A percentile compares a stretch with the other conserved stretches of the same genome.
These are phyloP conservation scores for Hyphopichia burtonii DNA, from an alignment of 1,139 yeast genomes.

Conservation along the genomic window DNA sequence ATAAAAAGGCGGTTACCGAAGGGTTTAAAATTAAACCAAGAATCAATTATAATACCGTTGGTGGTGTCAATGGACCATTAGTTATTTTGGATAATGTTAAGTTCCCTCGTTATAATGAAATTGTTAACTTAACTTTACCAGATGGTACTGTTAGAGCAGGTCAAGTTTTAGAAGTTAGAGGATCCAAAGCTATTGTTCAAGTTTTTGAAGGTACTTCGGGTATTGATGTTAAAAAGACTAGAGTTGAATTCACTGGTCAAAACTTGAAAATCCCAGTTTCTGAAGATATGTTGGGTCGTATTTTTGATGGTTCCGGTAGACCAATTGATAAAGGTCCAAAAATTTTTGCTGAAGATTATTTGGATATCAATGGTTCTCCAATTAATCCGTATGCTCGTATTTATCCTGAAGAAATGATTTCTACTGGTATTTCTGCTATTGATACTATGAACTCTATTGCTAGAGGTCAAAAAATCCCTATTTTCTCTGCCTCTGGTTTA, in stretches of 20 bases:
- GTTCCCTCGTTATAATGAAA: conserved; percentile 94
- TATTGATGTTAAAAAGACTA: conserved; percentile 94
- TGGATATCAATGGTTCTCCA: conserved; percentile 98
- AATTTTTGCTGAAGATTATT: conserved; percentile 96
- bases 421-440: conserved; percentile 97
- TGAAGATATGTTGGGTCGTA: conserved; percentile 96
- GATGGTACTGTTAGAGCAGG: conserved; percentile 95
- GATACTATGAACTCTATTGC: conserved; percentile 99
- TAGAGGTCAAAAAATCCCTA: conserved; percentile 99
- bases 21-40: conserved; percentile 91
- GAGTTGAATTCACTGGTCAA: conserved; percentile 96
- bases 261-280: conserved; percentile 91
- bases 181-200: conserved; percentile 95
- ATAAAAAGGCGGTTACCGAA: conserved; percentile 88
- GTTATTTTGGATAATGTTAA: conserved; percentile 95
- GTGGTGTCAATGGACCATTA: conserved; percentile 97
- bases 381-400: conserved; percentile 97
- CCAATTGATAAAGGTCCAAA: conserved; percentile 98
- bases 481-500: conserved; percentile 97
- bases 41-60: conserved; percentile 90
- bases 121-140: conserved; percentile 92
- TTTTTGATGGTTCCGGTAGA: conserved; percentile 98
- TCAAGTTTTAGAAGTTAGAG: conserved; percentile 96
- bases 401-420: conserved; percentile 99
- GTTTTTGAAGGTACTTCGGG: conserved; percentile 99